Base-by-base conservation (phyloP, 805 yeast genomes). In the Barnettozyma populi region DNA sequence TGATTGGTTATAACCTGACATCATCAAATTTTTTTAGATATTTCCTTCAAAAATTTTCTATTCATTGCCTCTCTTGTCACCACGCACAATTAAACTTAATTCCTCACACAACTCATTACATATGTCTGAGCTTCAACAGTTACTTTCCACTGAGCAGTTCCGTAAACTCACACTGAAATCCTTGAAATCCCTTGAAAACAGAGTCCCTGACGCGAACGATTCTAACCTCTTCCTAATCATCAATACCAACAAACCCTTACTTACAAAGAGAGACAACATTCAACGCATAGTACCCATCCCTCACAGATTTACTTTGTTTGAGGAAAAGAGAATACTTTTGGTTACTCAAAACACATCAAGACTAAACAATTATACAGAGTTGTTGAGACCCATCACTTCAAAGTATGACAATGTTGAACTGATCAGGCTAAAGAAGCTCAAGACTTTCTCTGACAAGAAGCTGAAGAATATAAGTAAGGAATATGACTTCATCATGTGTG, bases 401-500 rank as follows among this genome's bases (percentile, higher is more conserved):
- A 59, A 57, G 41, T 46, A 45, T 23, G 52, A 51, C 3, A 51
- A 51, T 19, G 25, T 51, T 23, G 54, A 51, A 37, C 14, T 48
- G 6, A 38, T 51, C 11, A 43, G 44, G 18, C 78, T 87, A 21
- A 67, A 80, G 18, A 74, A 88, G 13, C 68, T 83, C 42, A 79
- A 77, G 52, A 81, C 76, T 53, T 62, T 84, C 47, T 79, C 75
- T 57, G 64, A 74, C 3, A 73, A 72, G 43, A 68, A 74, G 21
- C 59, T 78, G 31, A 72, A 70, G 43, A 76, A 73, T 42, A 55
- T 82, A 1, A 79, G 68, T 55, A 74, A 76, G 48, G 86, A 83
- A 36, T 80, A 74, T 59, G 95, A 87, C 57, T 56, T 83, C 24
- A 71, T 88, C 2, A 68, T 87, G 9, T 81, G 84, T 5, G 95